Evolutionary conservation across 2,329 filamentous ascomycete genomes (phyloP).

Genomic region (Penicillium sp.): DNA sequence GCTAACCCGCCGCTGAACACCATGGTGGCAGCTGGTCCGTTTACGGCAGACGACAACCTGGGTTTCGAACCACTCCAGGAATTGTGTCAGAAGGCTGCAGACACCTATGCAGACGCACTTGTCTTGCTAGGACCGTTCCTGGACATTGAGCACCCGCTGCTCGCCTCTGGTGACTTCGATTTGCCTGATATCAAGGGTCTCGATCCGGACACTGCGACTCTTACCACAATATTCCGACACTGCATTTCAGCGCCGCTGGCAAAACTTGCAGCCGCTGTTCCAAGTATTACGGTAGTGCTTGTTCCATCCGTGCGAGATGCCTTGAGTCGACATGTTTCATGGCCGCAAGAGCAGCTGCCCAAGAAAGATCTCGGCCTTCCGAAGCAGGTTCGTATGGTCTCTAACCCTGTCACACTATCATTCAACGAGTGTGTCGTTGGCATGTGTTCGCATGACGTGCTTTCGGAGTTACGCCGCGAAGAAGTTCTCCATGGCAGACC

Average conservation of each 20-base stretch:
- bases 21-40: conserved; percentile 79
- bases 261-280: conserved; percentile 66
- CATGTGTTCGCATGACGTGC: conserved; percentile 76
- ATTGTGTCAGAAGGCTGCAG: conserved; percentile 72
- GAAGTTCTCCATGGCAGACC: conserved; percentile 62
- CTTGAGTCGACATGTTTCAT: conserved; percentile 78
- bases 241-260: conserved; percentile 72
- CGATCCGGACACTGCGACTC: conserved; percentile 74
- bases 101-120: conserved; percentile 71
- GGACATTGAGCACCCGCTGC: conserved; percentile 83
- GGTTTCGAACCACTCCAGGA: conserved; percentile 83
- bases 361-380: conserved; percentile 73
- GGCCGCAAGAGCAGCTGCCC: conserved; percentile 72
- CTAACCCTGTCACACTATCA: conserved; percentile 85
- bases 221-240: conserved; percentile 78
- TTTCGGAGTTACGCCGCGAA: conserved; percentile 76
- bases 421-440: conserved; percentile 84
- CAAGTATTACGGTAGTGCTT: conserved; percentile 76
- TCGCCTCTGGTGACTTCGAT: conserved; percentile 77
- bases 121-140: conserved; percentile 85
- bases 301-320: conserved; percentile 80
- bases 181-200: conserved; percentile 64
- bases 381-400: conserved; percentile 71
- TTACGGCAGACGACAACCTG: conserved; percentile 87
- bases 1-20: conserved; percentile 68